Conservation (phyloP, 2,329 filamentous ascomycete genomes). For the Cryphonectria nitschkei region DNA sequence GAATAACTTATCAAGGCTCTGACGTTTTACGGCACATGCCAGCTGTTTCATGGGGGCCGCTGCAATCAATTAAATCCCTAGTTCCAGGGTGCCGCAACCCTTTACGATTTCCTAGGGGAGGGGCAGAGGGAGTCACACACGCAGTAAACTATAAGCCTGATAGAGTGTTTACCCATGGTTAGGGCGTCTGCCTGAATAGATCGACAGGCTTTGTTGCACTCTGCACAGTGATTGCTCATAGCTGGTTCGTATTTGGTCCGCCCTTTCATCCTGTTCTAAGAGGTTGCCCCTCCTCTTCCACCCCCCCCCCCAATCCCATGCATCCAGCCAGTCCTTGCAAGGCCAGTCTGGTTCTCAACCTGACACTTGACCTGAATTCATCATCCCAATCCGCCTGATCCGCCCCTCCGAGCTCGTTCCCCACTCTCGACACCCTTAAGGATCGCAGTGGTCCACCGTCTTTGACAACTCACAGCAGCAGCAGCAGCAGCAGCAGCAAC, state of each 20-base stretch:
- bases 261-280: not conserved
- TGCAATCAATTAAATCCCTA: slow-evolving; percentile 10
- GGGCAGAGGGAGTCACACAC: not conserved
- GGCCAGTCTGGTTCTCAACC: not conserved
- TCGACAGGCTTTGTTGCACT: not conserved
- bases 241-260: not conserved
- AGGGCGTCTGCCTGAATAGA: not conserved
- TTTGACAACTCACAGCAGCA: slow-evolving; percentile 1
- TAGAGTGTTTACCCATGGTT: not conserved
- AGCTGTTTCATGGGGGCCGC: slow-evolving; percentile 6
- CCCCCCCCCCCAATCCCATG: not conserved
- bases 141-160: not conserved
- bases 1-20: not conserved
- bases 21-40: not conserved
- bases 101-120: not conserved
- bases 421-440: not conserved
- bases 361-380: not conserved
- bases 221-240: not conserved
- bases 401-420: not conserved
- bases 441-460: slow-evolving; percentile 1
- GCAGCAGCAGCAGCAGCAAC: not conserved
- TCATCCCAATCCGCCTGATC: slow-evolving; percentile 6
- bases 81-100: not conserved
- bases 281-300: not conserved
- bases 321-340: slow-evolving; percentile 2